Base-by-base conservation (phyloP, 2,329 filamentous ascomycete species). In the Neofusicoccum parvum region DNA sequence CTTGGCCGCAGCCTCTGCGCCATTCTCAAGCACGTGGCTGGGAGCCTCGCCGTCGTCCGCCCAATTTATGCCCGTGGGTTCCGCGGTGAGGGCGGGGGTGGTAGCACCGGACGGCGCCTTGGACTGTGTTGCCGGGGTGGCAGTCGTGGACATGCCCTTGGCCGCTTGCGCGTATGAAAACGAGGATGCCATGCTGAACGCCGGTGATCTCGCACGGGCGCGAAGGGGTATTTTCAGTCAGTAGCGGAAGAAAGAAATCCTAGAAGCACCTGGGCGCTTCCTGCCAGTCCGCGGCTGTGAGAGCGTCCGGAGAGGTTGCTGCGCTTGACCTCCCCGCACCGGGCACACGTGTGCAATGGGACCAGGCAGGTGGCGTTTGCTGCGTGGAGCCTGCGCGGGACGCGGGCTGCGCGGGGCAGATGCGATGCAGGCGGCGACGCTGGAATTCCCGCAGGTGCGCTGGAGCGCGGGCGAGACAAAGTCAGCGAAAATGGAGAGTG, bases 141-240 rank as follows among this genome's bases (percentile, higher is more conserved):
- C 73, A 64, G 81, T 74, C 62, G 83, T 75, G 65, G 86, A 81
- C 72, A 90, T 86, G 74, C 94, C 92, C 79, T 95, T 95, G 67
- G 94, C 94, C 75, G 94, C 94, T 85, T 97, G 93, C 73, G 94
- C 94, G 80, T 98, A 98, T 67, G 94, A 97, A 77, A 97, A 97
- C 39, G 87, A 83, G 68, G 86, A 74, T 62, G 63, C 63, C 63
- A 65, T 65, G 45, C 45, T 65, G 39, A 23, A 46, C 43, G 51
- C 62, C 49, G 62, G 49, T 53, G 62, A 32, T 37, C 32, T 37
- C 20, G 17, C 62, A 54, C 62, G 37, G 41, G 62, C 48, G 49
- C 56, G 56, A 48, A 46, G 46, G 32, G 51, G 43, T 60, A 66
- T 66, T 46, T 50, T 36, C 36, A 60, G 32, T 63, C 56, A 50